phyloP scores from a whole-genome alignment of 495 filamentous ascomycete species.

The Cenococcum geophilum region DNA sequence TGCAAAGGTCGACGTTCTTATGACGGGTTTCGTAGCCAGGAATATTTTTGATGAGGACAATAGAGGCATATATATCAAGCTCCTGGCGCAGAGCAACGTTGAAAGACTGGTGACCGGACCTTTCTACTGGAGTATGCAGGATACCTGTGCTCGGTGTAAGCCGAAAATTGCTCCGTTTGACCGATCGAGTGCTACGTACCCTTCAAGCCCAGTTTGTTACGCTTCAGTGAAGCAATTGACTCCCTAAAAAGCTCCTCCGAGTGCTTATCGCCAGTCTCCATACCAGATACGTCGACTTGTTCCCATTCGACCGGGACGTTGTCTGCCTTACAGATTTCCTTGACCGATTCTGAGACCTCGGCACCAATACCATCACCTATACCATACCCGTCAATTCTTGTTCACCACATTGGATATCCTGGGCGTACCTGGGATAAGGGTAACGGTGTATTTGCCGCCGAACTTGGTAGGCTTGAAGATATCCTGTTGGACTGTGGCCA shows the following conservation, averaged over 20 bases:
- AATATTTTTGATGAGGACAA: conserved; percentile 98
- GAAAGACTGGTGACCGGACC: conserved; percentile 98
- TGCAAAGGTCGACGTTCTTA: conserved; percentile 93
- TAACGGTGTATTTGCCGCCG: conserved; percentile 98
- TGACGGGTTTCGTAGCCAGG: conserved; percentile 96
- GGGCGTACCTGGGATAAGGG: conserved; percentile 78
- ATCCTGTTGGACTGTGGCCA: conserved; percentile 74
- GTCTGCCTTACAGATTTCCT: conserved; percentile 98
- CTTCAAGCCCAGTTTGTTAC: conserved; percentile 98
- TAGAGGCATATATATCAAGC: conserved; percentile 98
- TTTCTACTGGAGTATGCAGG: conserved; percentile 91
- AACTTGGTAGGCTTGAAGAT: conserved; percentile 99
- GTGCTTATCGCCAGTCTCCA: conserved; percentile 79
- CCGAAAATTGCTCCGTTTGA: conserved; percentile 1
- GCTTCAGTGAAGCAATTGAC: conserved; percentile 86
- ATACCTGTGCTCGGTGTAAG: conserved; percentile 50
- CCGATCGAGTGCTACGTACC: conserved; percentile 40
- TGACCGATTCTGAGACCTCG: conserved; percentile 95
- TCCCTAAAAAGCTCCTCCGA: conserved; percentile 92
- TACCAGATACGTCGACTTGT: conserved; percentile 91
- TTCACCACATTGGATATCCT: conserved; percentile 10
- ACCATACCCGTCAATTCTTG: conserved; percentile 17
- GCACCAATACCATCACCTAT: conserved; percentile 93
- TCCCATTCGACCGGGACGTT: conserved; percentile 99
- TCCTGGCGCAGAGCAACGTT: conserved; percentile 98